These are phyloP conservation scores for Cyathus striatus DNA, from an alignment of 768 basidiomycete genomes.

Conservation along the genomic window DNA sequence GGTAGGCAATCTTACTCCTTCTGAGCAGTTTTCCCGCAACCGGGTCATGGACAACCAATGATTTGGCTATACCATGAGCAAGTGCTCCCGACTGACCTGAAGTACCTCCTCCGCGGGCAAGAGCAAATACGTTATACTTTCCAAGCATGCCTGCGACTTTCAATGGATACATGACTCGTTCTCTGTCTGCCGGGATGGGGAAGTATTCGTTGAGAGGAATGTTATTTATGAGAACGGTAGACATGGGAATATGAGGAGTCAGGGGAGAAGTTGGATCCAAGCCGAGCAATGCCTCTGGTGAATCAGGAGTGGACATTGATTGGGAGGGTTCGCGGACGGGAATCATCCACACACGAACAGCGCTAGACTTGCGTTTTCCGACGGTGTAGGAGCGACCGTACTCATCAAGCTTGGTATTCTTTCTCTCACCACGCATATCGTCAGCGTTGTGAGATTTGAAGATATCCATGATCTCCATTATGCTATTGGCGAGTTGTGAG, in stretches of 20 bases:
- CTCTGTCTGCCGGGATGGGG: conserved; percentile 66
- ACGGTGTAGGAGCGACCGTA: conserved; percentile 82
- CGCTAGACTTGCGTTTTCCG: conserved; percentile 85
- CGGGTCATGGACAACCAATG: conserved; percentile 66
- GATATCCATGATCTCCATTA: conserved; percentile 47
- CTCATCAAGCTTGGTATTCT: conserved; percentile 59
- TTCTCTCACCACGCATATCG: conserved; percentile 45
- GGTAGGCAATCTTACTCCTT: conserved; percentile 49
- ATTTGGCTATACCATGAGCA: conserved; percentile 71
- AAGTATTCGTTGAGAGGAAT: conserved; percentile 79
- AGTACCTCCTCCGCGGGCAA: conserved; percentile 84
- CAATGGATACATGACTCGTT: conserved; percentile 77
- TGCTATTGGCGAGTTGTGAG: conserved; percentile 44
- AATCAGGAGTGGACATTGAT: too few species aligned
- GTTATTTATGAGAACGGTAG: conserved; percentile 82
- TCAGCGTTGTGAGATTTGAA: conserved; percentile 59
- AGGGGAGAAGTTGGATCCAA: conserved; percentile 11
- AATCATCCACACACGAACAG: conserved; percentile 93
- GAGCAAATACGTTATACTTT: conserved; percentile 73
- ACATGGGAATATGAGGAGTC: conserved; percentile 39
- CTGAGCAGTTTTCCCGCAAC: conserved; percentile 59
- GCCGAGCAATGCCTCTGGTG: conserved; percentile 21
- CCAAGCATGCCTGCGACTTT: conserved; percentile 80
- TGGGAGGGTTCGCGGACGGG: conserved; percentile 33
- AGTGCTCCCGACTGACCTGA: conserved; percentile 91